Percentiles rank a stretch among this genome's conserved stretches.
Conservation (phyloP, 345 rosid genomes). For the Murraya koenigii region DNA sequence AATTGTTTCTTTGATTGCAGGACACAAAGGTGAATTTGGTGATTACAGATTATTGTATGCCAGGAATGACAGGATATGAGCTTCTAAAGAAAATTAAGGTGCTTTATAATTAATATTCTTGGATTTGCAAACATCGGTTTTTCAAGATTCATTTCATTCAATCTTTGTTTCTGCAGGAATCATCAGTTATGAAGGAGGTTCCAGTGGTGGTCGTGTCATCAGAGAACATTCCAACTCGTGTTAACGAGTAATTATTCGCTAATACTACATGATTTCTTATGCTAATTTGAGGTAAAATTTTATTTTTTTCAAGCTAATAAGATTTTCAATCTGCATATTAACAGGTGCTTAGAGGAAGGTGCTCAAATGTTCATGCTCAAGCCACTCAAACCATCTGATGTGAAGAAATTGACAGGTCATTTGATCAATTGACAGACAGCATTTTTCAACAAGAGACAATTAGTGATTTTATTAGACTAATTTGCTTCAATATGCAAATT, state of each 20-base stretch:
- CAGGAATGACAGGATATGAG: conserved; percentile 90
- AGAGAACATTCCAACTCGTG: conserved; percentile 69
- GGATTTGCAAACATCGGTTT: background rate
- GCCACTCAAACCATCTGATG: conserved; percentile 79
- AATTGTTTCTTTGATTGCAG: conserved; percentile 26
- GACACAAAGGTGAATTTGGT: conserved; percentile 63
- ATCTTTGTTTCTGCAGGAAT: conserved; percentile 40
- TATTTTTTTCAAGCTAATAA: background rate
- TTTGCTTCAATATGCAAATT: background rate
- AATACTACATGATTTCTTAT: background rate
- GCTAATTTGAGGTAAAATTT: background rate
- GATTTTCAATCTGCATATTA: background rate
- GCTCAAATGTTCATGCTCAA: conserved; percentile 89
- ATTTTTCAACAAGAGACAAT: background rate
- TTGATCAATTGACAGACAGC: conserved; percentile 32
- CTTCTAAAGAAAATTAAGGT: conserved; percentile 84
- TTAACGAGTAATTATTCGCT: conserved; percentile 48
- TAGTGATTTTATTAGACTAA: background rate
- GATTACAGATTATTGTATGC: conserved; percentile 92
- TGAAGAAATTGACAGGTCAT: conserved; percentile 52
- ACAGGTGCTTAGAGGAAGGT: conserved; percentile 80
- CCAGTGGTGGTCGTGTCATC: conserved; percentile 91
- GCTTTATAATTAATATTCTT: background rate
- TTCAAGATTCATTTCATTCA: background rate
- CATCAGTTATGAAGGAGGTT: conserved; percentile 62